These are phyloP conservation scores for Kappamyces sp. DNA, from an alignment of 192 early-diverging fungal species.

Conservation along the genomic window DNA sequence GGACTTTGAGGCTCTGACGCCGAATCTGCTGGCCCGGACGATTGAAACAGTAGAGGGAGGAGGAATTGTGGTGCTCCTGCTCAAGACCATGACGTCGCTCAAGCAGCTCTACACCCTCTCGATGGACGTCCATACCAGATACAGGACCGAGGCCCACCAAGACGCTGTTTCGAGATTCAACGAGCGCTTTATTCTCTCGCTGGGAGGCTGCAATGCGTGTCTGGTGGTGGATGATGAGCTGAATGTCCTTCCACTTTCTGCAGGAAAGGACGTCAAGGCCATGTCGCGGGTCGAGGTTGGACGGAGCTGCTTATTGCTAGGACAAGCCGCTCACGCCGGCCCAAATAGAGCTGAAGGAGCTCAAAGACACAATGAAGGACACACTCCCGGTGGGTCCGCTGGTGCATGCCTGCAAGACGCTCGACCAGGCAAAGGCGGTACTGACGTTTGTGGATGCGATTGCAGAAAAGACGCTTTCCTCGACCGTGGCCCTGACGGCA, in stretches of 20 bases:
- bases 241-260: slow-evolving; percentile 91
- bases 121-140: slow-evolving; percentile 97
- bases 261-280: slow-evolving; percentile 91
- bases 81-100: slow-evolving; percentile 92
- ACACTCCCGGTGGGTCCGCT: slow-evolving; percentile 87
- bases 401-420: slow-evolving; percentile 69
- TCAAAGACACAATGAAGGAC: slow-evolving; percentile 85
- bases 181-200: slow-evolving; percentile 92
- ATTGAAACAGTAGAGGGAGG: slow-evolving; percentile 99
- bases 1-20: slow-evolving; percentile 98
- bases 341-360: slow-evolving; percentile 63
- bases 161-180: slow-evolving; percentile 96
- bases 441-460: slow-evolving; percentile 96
- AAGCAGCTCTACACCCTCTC: slow-evolving; percentile 98
- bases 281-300: slow-evolving; percentile 47
- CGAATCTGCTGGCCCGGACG: slow-evolving; percentile 92
- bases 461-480: slow-evolving; percentile 86
- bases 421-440: slow-evolving; percentile 95
- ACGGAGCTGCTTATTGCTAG: not conserved
- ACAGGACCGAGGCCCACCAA: slow-evolving; percentile 88
- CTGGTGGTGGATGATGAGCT: slow-evolving; percentile 97
- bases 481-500: slow-evolving; percentile 90
- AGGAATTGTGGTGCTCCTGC: slow-evolving; percentile 84
- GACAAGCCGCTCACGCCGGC: slow-evolving; percentile 30
- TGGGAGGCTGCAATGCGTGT: slow-evolving; percentile 81